Evolutionary conservation across 1,284 basidiomycete genomes (phyloP), one percentile per base, ranked within the genome.

Genomic region (Cutaneotrichosporon sp.): DNA sequence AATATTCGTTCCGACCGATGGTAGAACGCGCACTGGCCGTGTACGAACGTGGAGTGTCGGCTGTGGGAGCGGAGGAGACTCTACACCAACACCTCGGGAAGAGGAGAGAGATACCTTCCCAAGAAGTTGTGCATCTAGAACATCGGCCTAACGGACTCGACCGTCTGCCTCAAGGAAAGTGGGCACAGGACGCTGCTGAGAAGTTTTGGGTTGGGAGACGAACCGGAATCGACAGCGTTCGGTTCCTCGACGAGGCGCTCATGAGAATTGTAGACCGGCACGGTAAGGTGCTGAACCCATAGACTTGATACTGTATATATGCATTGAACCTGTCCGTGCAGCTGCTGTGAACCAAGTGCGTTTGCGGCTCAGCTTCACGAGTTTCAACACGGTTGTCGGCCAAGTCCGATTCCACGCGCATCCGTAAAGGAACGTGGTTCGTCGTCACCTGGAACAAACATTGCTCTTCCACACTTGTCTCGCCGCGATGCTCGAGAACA

Each of bases 401-500:
- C n/a, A n/a, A n/a, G n/a, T n/a, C n/a, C n/a, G n/a, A n/a, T n/a
- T n/a, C n/a, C n/a, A n/a, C n/a, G n/a, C n/a, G n/a, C n/a, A n/a
- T n/a, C n/a, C n/a, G n/a, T n/a, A n/a, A n/a, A n/a, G n/a, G n/a
- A n/a, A n/a, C n/a, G n/a, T n/a, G n/a, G n/a, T n/a, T n/a, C n/a
- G n/a, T n/a, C n/a, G n/a, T n/a, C n/a, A n/a, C n/a, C n/a, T n/a
- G n/a, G n/a, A n/a, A n/a, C n/a, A n/a, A n/a, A n/a, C n/a, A n/a
- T n/a, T n/a, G n/a, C n/a, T n/a, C n/a, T n/a, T n/a, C n/a, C n/a
- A n/a, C n/a, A n/a, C n/a, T n/a, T n/a, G n/a, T n/a, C n/a, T n/a
- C n/a, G n/a, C n/a, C n/a, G 25, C 39, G 16, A 76, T 76, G 74
- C 66, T 79, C 20, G 74, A 79, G 45, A 70, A 72, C 31, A 74